These are phyloP conservation scores for Pseudogymnoascus destructans DNA, from an alignment of 2,329 filamentous ascomycete species.

Conservation along the genomic window DNA sequence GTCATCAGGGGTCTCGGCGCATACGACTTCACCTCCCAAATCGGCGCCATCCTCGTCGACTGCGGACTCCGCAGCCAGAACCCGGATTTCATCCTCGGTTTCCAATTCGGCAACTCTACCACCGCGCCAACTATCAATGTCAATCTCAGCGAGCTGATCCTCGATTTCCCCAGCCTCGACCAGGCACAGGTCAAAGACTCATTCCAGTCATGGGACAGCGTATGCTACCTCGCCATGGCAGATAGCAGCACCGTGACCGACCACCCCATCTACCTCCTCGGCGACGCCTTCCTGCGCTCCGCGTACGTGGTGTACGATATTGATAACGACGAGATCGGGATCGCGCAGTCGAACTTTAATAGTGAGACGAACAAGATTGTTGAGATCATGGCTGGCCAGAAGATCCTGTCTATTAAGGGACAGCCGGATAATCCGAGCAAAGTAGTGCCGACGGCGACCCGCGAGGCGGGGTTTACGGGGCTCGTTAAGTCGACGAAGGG, in stretches of 20 bases:
- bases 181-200: conserved; percentile 25
- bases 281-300: conserved; percentile 45
- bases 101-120: conserved; percentile 37
- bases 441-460: neutral
- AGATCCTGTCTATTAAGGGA: neutral
- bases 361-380: conserved; percentile 32
- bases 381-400: conserved; percentile 28
- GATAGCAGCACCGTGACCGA: conserved; percentile 25
- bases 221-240: conserved; percentile 41
- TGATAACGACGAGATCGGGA: conserved; percentile 35
- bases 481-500: neutral
- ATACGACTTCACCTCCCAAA: conserved; percentile 30
- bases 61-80: conserved; percentile 31
- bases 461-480: neutral
- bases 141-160: conserved; percentile 36
- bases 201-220: neutral
- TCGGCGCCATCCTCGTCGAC: conserved; percentile 29
- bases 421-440: neutral
- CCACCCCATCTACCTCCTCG: conserved; percentile 40
- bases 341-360: conserved; percentile 41
- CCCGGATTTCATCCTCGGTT: conserved; percentile 32
- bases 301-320: conserved; percentile 46
- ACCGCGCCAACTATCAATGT: conserved; percentile 37
- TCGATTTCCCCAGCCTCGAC: conserved; percentile 15
- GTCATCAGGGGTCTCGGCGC: conserved; percentile 45